Evolutionary conservation across 1,284 basidiomycete genomes (phyloP).

Genomic region (Megacollybia platyphylla): DNA sequence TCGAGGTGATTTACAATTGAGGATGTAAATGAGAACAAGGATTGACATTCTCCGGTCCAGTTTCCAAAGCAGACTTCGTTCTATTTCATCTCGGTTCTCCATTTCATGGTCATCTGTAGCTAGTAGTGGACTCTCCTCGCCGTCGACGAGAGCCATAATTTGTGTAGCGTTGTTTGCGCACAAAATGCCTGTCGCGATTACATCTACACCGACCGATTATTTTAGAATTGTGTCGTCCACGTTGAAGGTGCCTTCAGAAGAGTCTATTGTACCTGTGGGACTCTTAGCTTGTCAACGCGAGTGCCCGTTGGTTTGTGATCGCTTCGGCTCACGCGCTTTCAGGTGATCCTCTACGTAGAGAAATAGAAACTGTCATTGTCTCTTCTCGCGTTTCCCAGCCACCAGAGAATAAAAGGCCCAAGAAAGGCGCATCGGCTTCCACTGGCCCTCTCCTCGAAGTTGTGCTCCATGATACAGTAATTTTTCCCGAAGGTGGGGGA

Average conservation of each 20-base stretch:
- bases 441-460: constrained; percentile 44
- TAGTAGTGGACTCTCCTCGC: not conserved
- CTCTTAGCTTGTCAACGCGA: constrained; percentile 62
- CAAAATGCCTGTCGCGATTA: constrained; percentile 21
- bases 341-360: constrained; percentile 56
- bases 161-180: constrained; percentile 6
- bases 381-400: constrained; percentile 30
- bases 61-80: constrained; percentile 44
- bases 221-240: constrained; percentile 50
- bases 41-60: constrained; percentile 55
- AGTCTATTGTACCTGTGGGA: constrained; percentile 49
- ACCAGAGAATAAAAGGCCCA: constrained; percentile 21
- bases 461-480: constrained; percentile 69
- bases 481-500: constrained; percentile 85
- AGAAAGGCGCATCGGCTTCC: constrained; percentile 41
- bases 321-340: constrained; percentile 8
- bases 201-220: constrained; percentile 45
- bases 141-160: not conserved
- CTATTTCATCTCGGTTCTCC: constrained; percentile 22
- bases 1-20: constrained; percentile 39
- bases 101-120: not conserved
- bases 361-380: constrained; percentile 42
- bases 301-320: constrained; percentile 9
- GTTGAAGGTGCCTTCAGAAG: constrained; percentile 37
- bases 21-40: constrained; percentile 52